These are phyloP conservation scores for Globisporangium abappressorium DNA, from an alignment of 352 stramenopile genomes.

Conservation along the genomic window DNA sequence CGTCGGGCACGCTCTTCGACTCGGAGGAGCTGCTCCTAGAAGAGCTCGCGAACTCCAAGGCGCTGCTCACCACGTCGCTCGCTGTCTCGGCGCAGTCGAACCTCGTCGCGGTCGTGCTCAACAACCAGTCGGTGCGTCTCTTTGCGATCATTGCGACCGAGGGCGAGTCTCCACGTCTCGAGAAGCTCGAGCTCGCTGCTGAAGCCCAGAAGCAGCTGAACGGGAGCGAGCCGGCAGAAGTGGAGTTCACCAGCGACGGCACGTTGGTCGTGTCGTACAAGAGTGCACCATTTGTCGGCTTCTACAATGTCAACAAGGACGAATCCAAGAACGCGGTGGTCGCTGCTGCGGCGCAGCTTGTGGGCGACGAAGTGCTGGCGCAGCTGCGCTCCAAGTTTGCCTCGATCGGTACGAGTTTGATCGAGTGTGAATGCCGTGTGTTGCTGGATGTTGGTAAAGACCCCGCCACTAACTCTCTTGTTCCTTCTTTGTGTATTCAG, in stretches of 20 bases:
- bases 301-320: constrained; percentile 43
- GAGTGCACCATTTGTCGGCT: constrained; percentile 52
- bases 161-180: constrained; percentile 19
- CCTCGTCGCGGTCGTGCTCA: constrained; percentile 53
- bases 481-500: constrained; percentile 24
- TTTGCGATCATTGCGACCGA: constrained; percentile 44
- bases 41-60: constrained; percentile 31
- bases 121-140: constrained; percentile 45
- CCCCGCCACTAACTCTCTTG: not conserved
- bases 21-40: constrained; percentile 45
- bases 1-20: constrained; percentile 43
- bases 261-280: constrained; percentile 57
- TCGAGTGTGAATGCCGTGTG: not conserved
- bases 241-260: constrained; percentile 45
- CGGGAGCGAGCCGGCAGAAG: constrained; percentile 43
- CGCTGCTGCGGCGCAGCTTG: constrained; percentile 10
- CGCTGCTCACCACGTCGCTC: constrained; percentile 54
- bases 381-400: constrained; percentile 45
- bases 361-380: constrained; percentile 27
- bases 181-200: constrained; percentile 22
- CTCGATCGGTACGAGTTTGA: constrained; percentile 44
- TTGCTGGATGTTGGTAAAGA: not conserved
- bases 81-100: constrained; percentile 55
- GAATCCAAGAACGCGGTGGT: constrained; percentile 17
- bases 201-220: constrained; percentile 37